Percentiles rank a stretch among this genome's conserved stretches.
Evolutionary conservation across 257 asterid genomes (phyloP).

Genomic region (Solanum gracilifrons): DNA sequence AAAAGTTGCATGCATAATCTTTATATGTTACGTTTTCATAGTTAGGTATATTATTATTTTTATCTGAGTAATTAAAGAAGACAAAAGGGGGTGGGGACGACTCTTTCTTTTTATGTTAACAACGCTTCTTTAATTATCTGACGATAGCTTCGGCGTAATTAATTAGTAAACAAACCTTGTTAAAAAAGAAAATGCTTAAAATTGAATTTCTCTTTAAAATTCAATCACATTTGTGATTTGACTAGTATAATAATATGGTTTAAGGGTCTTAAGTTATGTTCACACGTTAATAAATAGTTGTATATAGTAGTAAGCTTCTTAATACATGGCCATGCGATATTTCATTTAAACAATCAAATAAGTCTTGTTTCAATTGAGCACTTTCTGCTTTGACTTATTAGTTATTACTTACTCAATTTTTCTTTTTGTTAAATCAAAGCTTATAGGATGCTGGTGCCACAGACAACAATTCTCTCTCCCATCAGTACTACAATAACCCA

Average conservation of each 20-base stretch:
- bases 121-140: not conserved
- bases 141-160: not conserved
- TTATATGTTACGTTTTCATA: conserved; percentile 33
- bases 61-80: conserved; percentile 11
- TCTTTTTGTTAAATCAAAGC: too few species aligned
- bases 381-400: not conserved
- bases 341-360: too few species aligned
- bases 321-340: too few species aligned
- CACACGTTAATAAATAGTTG: not conserved
- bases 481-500: not conserved
- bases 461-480: not conserved
- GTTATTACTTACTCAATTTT: too few species aligned
- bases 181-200: not conserved
- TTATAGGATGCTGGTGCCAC: not conserved
- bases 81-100: not conserved
- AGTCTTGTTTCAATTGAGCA: too few species aligned
- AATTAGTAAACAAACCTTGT: not conserved
- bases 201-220: not conserved
- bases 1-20: conserved; percentile 26
- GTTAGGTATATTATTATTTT: conserved; percentile 13
- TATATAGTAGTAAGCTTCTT: too few species aligned
- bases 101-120: not conserved
- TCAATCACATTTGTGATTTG: not conserved
- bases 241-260: not conserved
- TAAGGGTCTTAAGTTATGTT: not conserved